Percentiles rank a stretch among this genome's conserved stretches.
These are phyloP conservation scores for Ceratocystiopsis sp. DNA, from an alignment of 2,329 filamentous ascomycete species.

Conservation along the genomic window DNA sequence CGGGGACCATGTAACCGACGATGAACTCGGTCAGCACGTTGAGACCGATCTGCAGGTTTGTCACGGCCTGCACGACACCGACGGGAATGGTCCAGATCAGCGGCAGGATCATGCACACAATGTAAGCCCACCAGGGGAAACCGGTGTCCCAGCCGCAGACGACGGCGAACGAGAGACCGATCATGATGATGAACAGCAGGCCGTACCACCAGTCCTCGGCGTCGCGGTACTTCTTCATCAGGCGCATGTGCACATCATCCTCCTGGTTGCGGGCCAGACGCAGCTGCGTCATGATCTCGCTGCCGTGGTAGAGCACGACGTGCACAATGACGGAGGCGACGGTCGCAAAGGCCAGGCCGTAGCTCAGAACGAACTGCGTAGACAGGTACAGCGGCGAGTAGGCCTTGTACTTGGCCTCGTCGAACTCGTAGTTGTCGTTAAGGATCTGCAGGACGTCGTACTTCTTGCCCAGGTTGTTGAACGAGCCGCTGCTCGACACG, in stretches of 20 bases:
- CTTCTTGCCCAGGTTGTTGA: slow-evolving; percentile 42
- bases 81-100: slow-evolving; percentile 43
- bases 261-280: slow-evolving; percentile 37
- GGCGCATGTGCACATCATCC: slow-evolving; percentile 40
- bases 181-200: slow-evolving; percentile 34
- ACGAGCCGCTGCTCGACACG: slow-evolving; percentile 41
- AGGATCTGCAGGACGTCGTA: slow-evolving; percentile 48
- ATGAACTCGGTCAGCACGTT: slow-evolving; percentile 61
- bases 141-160: slow-evolving; percentile 36
- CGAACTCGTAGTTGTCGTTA: slow-evolving; percentile 34
- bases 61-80: slow-evolving; percentile 50
- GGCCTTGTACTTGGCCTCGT: slow-evolving; percentile 40
- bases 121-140: slow-evolving; percentile 40
- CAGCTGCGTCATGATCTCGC: slow-evolving; percentile 36
- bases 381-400: slow-evolving; percentile 52
- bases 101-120: slow-evolving; percentile 39
- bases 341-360: slow-evolving; percentile 41
- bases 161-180: slow-evolving; percentile 36
- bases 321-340: slow-evolving; percentile 43
- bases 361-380: slow-evolving; percentile 41
- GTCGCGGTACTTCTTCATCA: slow-evolving; percentile 45
- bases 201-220: slow-evolving; percentile 43
- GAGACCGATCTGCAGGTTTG: slow-evolving; percentile 53
- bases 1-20: slow-evolving; percentile 59
- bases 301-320: slow-evolving; percentile 36